A percentile compares a stretch with the other conserved stretches of the same genome.
These are phyloP conservation scores for Erysimum cheiri DNA, from an alignment of 441 rosid genomes.

Conservation along the genomic window DNA sequence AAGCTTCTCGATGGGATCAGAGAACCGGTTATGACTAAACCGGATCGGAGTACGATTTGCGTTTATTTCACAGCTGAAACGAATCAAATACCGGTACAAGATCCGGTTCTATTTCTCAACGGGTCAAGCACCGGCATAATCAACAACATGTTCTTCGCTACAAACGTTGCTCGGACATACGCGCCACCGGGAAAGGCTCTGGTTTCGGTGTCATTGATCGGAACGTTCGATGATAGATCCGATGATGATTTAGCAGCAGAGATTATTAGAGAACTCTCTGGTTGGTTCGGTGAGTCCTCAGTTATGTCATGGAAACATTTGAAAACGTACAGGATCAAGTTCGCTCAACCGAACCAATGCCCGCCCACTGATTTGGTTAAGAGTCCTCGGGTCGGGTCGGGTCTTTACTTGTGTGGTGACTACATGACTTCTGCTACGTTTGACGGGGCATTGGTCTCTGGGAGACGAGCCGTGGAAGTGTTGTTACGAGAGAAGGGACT, in stretches of 20 bases:
- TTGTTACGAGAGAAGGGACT: slow-evolving; percentile 51
- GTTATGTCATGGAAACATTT: slow-evolving; percentile 74
- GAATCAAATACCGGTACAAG: slow-evolving; percentile 60
- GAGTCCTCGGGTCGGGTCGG: slow-evolving; percentile 48
- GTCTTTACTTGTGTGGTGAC: slow-evolving; percentile 77
- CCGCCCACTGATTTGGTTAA: slow-evolving; percentile 79
- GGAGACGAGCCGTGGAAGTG: slow-evolving; percentile 80
- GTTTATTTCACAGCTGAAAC: slow-evolving; percentile 68
- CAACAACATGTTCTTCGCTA: slow-evolving; percentile 88
- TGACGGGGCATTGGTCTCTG: slow-evolving; percentile 90
- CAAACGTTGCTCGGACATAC: slow-evolving; percentile 79
- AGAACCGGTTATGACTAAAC: slow-evolving; percentile 45
- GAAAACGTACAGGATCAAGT: slow-evolving; percentile 68
- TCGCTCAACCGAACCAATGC: slow-evolving; percentile 84
- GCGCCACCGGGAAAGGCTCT: slow-evolving; percentile 73
- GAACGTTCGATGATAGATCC: slow-evolving; percentile 55
- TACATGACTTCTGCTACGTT: slow-evolving; percentile 79
- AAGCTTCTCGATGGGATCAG: slow-evolving; percentile 61
- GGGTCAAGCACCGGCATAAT: slow-evolving; percentile 77
- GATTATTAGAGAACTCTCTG: slow-evolving; percentile 64
- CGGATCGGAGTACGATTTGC: slow-evolving; percentile 71
- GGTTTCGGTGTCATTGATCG: slow-evolving; percentile 78
- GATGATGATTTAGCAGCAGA: slow-evolving; percentile 58
- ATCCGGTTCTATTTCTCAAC: slow-evolving; percentile 76
- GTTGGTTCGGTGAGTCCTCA: slow-evolving; percentile 64